These are phyloP conservation scores for Phialophora verrucosa DNA, from an alignment of 2,329 filamentous ascomycete species.

Conservation along the genomic window DNA sequence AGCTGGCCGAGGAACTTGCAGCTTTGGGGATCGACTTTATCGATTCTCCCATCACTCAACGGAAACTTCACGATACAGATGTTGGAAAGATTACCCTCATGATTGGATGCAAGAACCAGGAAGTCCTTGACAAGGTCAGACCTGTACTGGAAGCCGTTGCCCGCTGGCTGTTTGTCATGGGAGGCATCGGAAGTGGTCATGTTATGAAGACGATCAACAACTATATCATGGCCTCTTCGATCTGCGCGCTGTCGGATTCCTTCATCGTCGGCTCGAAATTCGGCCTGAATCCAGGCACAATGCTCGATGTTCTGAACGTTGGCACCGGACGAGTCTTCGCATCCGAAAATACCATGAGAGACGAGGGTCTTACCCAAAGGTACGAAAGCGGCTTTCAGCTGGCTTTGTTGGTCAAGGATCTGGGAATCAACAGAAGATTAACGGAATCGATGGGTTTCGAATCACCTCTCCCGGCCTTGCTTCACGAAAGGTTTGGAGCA, in stretches of 20 bases:
- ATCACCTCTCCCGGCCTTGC: too few species aligned
- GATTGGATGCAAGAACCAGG: constrained; percentile 18
- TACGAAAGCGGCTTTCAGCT: constrained; percentile 25
- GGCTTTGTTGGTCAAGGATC: constrained; percentile 30
- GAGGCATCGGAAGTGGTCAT: constrained; percentile 22
- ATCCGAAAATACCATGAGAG: constrained; percentile 40
- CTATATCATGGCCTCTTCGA: constrained; percentile 29
- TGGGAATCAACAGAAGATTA: constrained; percentile 33
- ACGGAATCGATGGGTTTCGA: constrained; percentile 32
- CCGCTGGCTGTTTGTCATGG: constrained; percentile 30
- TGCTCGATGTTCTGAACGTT: constrained; percentile 50
- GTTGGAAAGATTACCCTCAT: constrained; percentile 25
- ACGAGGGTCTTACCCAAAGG: constrained; percentile 28
- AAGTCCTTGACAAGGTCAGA: constrained; percentile 12
- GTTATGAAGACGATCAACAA: constrained; percentile 34
- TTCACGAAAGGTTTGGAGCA: too few species aligned
- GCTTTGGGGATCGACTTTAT: constrained; percentile 14
- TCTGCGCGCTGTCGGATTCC: constrained; percentile 21
- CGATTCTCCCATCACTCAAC: constrained; percentile 29
- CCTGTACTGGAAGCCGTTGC: constrained; percentile 23
- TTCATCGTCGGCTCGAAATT: constrained; percentile 25
- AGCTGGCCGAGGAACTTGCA: constrained; percentile 23
- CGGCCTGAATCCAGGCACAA: constrained; percentile 34
- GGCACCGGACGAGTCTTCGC: constrained; percentile 46
- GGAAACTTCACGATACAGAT: constrained; percentile 28